Base-by-base conservation (phyloP, 2,329 filamentous ascomycete species). In the Tetracladium maxilliforme region DNA sequence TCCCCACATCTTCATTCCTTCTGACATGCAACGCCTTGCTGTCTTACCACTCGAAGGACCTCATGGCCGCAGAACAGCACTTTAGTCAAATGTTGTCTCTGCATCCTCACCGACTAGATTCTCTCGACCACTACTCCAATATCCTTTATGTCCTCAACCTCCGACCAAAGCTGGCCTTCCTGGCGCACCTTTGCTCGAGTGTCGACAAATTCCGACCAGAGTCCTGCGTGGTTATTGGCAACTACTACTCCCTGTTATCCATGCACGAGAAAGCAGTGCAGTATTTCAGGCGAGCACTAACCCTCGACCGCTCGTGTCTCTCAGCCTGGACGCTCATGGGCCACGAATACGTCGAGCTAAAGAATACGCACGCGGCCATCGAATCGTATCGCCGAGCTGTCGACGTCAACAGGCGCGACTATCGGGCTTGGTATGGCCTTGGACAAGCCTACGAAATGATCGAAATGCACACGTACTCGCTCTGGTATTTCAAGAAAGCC, bases 251-350 rank as follows among this genome's bases (percentile, higher is more conserved):
- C 0, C 57, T 94, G 2, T 73, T 93, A 32, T 93, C 86, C 0
- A 77, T 92, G 47, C 90, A 98, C 47, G 90, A 98, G 48, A 98
- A 98, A 46, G 87, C 90, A 1, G 86, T 98, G 26, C 84, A 94
- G 54, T 95, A 95, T 51, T 98, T 98, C 57, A 78, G 90, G 4
- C 76, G 90, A 13, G 90, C 90, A 0, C 55, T 98, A 12, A 92
- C 83, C 0, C 61, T 98, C 0, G 90, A 98, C 45, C 74, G 87
- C 7, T 77, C 74, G 14, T 98, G 90, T 45, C 64, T 94, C 10
- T 92, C 84, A 1, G 90, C 90, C 3, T 98, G 90, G 90, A 98
- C 90, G 0, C 61, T 98, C 2, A 95, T 98, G 87, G 90, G 90
- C 2, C 90, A 98, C 49, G 90, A 98, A 48, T 98, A 94, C 40